Evolutionary conservation across 2,329 filamentous ascomycete genomes (phyloP).

Genomic region (Purpureocillium takamizusanense): DNA sequence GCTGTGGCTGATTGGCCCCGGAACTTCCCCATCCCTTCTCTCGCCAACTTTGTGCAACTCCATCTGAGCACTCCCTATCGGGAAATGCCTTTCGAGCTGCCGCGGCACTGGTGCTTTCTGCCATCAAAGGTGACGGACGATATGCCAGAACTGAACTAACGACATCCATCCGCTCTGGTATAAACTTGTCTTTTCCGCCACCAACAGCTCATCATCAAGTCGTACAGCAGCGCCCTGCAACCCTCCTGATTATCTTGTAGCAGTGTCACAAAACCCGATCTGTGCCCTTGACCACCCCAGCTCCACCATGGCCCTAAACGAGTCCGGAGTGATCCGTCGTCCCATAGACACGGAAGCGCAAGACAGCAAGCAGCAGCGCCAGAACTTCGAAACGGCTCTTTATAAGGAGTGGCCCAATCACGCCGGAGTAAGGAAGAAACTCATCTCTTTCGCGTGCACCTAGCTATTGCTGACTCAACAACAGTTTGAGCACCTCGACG

Average conservation of each 20-base stretch:
- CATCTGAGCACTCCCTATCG: background rate
- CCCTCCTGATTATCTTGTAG: background rate
- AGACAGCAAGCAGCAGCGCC: slow-evolving; percentile 13
- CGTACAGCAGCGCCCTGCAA: no score
- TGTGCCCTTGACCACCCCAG: no score
- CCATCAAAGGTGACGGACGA: no score
- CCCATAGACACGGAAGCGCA: slow-evolving; percentile 15
- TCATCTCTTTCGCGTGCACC: no score
- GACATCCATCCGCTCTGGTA: no score
- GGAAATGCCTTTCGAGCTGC: background rate
- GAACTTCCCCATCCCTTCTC: no score
- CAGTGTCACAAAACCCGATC: background rate
- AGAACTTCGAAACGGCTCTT: slow-evolving; percentile 18
- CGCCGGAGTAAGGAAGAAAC: slow-evolving; percentile 33
- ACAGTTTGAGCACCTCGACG: slow-evolving; percentile 59
- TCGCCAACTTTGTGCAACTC: background rate
- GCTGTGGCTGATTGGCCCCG: background rate
- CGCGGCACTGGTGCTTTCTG: background rate
- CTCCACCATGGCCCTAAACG: slow-evolving; percentile 18
- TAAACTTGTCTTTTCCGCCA: no score
- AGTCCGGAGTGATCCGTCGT: slow-evolving; percentile 15
- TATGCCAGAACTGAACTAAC: no score
- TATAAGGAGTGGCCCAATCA: slow-evolving; percentile 39
- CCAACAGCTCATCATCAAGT: no score
- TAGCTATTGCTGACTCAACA: background rate